Evolutionary conservation across 1,139 yeast species (phyloP).

Genomic region (Kodamaea arcana): DNA sequence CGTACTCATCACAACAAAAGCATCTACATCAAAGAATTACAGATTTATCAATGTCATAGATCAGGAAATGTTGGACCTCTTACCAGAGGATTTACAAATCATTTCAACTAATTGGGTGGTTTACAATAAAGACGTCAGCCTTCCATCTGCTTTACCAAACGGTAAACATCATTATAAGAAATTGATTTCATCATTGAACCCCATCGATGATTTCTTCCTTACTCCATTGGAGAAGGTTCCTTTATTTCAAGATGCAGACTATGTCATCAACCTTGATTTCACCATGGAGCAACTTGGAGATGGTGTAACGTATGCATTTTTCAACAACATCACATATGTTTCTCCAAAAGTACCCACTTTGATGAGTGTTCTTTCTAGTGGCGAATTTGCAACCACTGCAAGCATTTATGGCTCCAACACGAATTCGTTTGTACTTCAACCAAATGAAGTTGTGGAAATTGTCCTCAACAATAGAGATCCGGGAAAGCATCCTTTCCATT

Average conservation of each 20-base stretch:
- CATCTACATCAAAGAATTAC: conserved; percentile 40
- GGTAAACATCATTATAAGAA: conserved; percentile 15
- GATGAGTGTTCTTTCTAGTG: conserved; percentile 51
- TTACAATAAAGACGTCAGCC: conserved; percentile 35
- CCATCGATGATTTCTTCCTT: conserved; percentile 55
- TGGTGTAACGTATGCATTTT: conserved; percentile 73
- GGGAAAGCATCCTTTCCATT: conserved; percentile 90
- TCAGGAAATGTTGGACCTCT: conserved; percentile 59
- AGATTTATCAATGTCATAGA: conserved; percentile 64
- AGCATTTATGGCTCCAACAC: conserved; percentile 66
- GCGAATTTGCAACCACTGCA: conserved; percentile 42
- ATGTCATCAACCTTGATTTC: conserved; percentile 53
- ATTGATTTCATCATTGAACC: conserved; percentile 19
- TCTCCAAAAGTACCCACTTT: conserved; percentile 67
- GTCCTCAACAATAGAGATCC: conserved; percentile 73
- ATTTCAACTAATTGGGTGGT: conserved; percentile 53
- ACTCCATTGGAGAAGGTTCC: conserved; percentile 40
- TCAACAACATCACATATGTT: conserved; percentile 61
- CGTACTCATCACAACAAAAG: conserved; percentile 56
- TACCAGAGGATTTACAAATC: conserved; percentile 50
- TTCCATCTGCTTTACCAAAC: conserved; percentile 16
- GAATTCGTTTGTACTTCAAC: conserved; percentile 56
- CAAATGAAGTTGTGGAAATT: conserved; percentile 64
- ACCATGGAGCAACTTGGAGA: conserved; percentile 67
- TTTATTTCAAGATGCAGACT: conserved; percentile 56